These are phyloP conservation scores for Plantago ovata DNA, from an alignment of 257 asterid species.

Conservation along the genomic window DNA sequence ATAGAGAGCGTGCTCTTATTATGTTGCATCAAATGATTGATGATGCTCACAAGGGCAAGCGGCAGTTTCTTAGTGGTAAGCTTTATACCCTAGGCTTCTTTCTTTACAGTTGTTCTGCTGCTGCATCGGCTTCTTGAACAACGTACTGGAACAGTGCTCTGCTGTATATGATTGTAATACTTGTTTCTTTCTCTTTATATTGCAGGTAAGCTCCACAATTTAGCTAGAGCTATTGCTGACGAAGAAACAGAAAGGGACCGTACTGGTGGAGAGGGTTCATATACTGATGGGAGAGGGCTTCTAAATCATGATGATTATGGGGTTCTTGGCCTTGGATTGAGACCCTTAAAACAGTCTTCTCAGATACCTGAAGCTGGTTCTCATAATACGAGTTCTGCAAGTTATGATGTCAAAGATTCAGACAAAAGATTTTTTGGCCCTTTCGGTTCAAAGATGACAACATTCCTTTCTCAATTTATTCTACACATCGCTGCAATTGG, in stretches of 20 bases:
- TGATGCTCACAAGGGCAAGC: slow-evolving; percentile 96
- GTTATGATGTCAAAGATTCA: slow-evolving; percentile 72
- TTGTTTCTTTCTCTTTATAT: slow-evolving; percentile 11
- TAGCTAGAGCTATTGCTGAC: slow-evolving; percentile 95
- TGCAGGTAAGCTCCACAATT: slow-evolving; percentile 91
- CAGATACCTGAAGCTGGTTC: slow-evolving; percentile 48
- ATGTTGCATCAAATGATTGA: slow-evolving; percentile 98
- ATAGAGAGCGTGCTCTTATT: slow-evolving; percentile 92
- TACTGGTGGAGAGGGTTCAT: slow-evolving; percentile 50
- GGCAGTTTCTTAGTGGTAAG: slow-evolving; percentile 93
- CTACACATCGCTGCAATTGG: slow-evolving; percentile 97
- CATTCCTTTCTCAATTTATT: slow-evolving; percentile 91
- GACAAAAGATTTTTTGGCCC: slow-evolving; percentile 80
- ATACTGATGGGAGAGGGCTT: slow-evolving; percentile 53
- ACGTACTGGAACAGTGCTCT: slow-evolving; percentile 13
- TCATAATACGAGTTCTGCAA: slow-evolving; percentile 45
- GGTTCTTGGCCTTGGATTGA: slow-evolving; percentile 86
- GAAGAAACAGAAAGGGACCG: slow-evolving; percentile 81
- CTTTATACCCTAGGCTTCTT: slow-evolving; percentile 16
- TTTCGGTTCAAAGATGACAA: slow-evolving; percentile 63
- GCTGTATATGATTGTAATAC: background rate
- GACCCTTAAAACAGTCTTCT: slow-evolving; percentile 48
- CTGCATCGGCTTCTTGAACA: slow-evolving; percentile 5
- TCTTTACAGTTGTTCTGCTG: slow-evolving; percentile 18
- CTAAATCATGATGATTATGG: slow-evolving; percentile 54